Percentiles rank a stretch among this genome's conserved stretches.
These are phyloP conservation scores for Dacryopinax spathularia DNA, from an alignment of 768 basidiomycete genomes.

Conservation along the genomic window DNA sequence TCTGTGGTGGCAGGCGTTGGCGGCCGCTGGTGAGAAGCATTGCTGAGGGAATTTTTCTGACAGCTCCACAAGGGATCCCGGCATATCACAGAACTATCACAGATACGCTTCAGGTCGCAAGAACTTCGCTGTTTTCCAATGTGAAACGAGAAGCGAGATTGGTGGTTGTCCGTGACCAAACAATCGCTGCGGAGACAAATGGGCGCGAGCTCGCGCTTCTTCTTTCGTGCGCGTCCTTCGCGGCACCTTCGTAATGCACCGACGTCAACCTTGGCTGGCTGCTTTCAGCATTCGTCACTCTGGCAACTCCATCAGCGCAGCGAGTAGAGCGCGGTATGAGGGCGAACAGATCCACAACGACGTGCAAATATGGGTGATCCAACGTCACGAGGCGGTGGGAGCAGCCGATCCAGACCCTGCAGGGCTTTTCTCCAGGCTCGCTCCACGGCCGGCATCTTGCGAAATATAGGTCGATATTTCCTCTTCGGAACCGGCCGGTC, in stretches of 20 bases:
- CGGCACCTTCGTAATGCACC: not conserved
- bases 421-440: too few species aligned
- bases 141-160: not conserved
- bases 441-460: not conserved
- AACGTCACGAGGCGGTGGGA: not conserved
- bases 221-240: not conserved
- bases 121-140: not conserved
- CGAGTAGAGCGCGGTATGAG: too few species aligned
- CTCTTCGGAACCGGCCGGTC: not conserved
- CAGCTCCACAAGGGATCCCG: too few species aligned
- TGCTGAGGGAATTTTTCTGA: not conserved
- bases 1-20: not conserved
- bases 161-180: not conserved
- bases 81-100: too few species aligned
- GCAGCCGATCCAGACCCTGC: not conserved
- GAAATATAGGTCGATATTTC: not conserved
- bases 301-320: too few species aligned
- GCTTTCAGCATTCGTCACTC: not conserved
- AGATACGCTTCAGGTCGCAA: not conserved
- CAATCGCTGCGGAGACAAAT: not conserved
- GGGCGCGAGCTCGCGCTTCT: not conserved
- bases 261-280: not conserved
- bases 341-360: too few species aligned
- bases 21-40: not conserved
- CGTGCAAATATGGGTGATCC: not conserved